Percentiles rank a stretch among this genome's conserved stretches.
Conservation (phyloP, 2,329 filamentous ascomycete genomes). For the Stemphylium lycopersici region DNA sequence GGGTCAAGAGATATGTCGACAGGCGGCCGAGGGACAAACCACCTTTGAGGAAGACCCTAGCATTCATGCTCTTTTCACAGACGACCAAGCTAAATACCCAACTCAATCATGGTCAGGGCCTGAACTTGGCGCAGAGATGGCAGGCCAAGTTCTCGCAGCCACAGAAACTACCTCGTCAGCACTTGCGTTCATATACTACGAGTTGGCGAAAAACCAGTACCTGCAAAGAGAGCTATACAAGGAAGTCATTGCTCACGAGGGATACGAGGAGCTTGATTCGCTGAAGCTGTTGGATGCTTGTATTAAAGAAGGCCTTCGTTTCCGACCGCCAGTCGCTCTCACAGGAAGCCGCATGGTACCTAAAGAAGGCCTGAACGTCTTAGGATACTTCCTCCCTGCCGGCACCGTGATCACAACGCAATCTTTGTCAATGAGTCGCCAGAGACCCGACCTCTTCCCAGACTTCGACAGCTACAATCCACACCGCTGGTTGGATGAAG, state of each 20-base stretch:
- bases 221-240: slow-evolving; percentile 20
- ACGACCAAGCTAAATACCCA: slow-evolving; percentile 23
- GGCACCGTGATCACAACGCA: slow-evolving; percentile 26
- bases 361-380: slow-evolving; percentile 19
- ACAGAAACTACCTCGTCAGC: slow-evolving; percentile 29
- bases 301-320: slow-evolving; percentile 29
- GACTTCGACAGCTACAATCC: slow-evolving; percentile 27
- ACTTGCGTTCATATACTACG: slow-evolving; percentile 29
- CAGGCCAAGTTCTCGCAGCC: slow-evolving; percentile 28
- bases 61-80: slow-evolving; percentile 23
- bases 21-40: slow-evolving; percentile 12
- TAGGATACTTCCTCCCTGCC: slow-evolving; percentile 23
- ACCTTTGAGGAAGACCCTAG: slow-evolving; percentile 15
- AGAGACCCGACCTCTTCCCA: slow-evolving; percentile 27
- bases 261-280: slow-evolving; percentile 25
- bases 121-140: slow-evolving; percentile 28
- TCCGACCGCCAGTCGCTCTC: slow-evolving; percentile 27
- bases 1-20: slow-evolving; percentile 19
- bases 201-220: slow-evolving; percentile 22
- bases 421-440: slow-evolving; percentile 26
- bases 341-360: slow-evolving; percentile 28
- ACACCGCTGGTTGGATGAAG: slow-evolving; percentile 19
- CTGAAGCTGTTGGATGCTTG: slow-evolving; percentile 26
- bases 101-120: slow-evolving; percentile 22
- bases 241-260: slow-evolving; percentile 21